Evolutionary conservation across 805 yeast genomes (phyloP), one percentile per base, ranked within the genome.

Genomic region (Teunomyces kruisii): DNA sequence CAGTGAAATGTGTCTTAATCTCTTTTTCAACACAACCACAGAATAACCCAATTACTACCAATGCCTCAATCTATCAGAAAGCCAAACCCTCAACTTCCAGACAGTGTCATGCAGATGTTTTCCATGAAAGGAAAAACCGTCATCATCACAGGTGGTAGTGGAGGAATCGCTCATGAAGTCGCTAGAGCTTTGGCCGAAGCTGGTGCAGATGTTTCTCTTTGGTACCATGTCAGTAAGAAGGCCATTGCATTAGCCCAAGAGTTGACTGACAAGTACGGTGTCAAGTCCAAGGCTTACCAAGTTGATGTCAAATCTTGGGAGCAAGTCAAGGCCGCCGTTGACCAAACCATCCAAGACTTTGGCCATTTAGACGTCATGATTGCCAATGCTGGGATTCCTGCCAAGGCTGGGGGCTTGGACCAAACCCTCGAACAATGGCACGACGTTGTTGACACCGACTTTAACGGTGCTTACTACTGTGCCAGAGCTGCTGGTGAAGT

Each of bases 311-410:
- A 61, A 17, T 49, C 57, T 40, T 54, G 36, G 38, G 57, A 57
- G n/a, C 52, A 54, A 35, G 67, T 64, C 40, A 48, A 57, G 37
- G 45, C 39, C 10, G 56, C 55, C 10, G 50, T 64, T 8, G 43
- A 45, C 37, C 44, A 45, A 37, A 53, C 59, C 16, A 56, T 52
- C 31, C 26, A 31, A 13, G 67, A 64, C n/a, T 62, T 62, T 43
- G 67, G 67, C 29, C 54, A 59, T 33, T 53, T 64, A 30, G 67
- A 62, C 47, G 57, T 61, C 6, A 61, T 62, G 43, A 55, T 64
- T 41, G 67, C 67, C 39, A 64, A 64, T 48, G 68, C 68, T 6
- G 68, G 68, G 1, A 51, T 62, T 15, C 62, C 64, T 8, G 28
- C 28, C 9, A 26, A 26, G 28, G 28, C 28, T 9, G 28, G 51